phyloP scores from a whole-genome alignment of 2,329 filamentous ascomycete species.

The Aspergillus sp. region DNA sequence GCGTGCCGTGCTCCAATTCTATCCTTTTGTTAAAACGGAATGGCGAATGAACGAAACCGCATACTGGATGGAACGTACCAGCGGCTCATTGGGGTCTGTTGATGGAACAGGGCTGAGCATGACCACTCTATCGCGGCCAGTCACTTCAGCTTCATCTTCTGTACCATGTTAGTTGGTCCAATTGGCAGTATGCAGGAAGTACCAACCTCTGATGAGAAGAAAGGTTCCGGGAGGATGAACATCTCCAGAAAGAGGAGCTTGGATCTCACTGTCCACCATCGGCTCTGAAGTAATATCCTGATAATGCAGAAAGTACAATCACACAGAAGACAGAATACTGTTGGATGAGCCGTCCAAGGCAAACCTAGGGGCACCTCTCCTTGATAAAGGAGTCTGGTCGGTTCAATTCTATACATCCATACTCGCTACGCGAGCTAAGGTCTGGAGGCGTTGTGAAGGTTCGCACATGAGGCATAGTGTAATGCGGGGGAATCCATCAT shows the following conservation, averaged over 20 bases:
- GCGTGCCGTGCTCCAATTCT: constrained; percentile 45
- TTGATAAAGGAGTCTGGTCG: too few species aligned
- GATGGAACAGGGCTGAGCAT: constrained; percentile 39
- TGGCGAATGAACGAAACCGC: background rate
- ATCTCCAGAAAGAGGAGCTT: constrained; percentile 1
- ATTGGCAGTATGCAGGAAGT: background rate
- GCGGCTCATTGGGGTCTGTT: constrained; percentile 37
- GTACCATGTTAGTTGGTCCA: background rate
- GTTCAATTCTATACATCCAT: too few species aligned
- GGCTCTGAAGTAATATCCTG: background rate
- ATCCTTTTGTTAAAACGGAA: background rate
- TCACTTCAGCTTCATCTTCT: constrained; percentile 14
- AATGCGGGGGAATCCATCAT: background rate
- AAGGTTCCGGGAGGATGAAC: constrained; percentile 24
- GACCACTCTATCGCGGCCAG: constrained; percentile 10
- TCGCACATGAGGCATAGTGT: background rate
- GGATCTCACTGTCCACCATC: constrained; percentile 12
- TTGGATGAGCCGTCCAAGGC: background rate
- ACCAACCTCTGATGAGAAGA: constrained; percentile 23
- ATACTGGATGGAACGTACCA: constrained; percentile 21
- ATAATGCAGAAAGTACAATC: background rate
- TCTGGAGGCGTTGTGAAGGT: background rate
- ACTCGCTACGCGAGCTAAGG: background rate
- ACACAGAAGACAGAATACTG: background rate
- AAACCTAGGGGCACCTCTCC: too few species aligned